Evolutionary conservation across 2,329 filamentous ascomycete species (phyloP), one percentile per base, ranked within the genome.

Genomic region (Neopestalotiopsis sp.): DNA sequence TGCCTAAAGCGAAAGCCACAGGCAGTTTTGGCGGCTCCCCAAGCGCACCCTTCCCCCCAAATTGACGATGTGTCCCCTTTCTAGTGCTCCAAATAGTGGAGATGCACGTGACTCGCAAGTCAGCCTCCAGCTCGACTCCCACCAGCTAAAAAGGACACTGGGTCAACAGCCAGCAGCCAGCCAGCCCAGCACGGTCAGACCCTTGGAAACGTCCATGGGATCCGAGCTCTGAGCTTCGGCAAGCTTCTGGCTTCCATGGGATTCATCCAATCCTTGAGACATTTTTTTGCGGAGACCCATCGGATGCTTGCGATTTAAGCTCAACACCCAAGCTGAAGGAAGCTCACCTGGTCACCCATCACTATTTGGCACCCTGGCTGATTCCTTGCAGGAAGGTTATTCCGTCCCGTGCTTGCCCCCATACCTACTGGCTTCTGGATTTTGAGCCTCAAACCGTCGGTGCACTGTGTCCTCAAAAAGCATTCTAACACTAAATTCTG

Each of bases 31-130:
- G 24, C 57, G 57, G 17, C 30, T 28, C 24, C 57, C 24, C 24
- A 28, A 28, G 24, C 24, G 24, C 24, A 28, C 24, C 57, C 30
- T n/a, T 20, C 13, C 45, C 45, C 45, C 45, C 45, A 52, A 64
- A 64, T 64, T 64, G 61, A 64, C 61, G 38, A 64, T 64, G 61
- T 64, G 61, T 64, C 61, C 61, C 61, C 61, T 64, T 64, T 64
- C 40, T 38, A 14, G 32, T 61, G 59, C 45, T 52, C 45, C 28
- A 61, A 34, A 34, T 34, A 61, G 59, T 61, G 59, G 59, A 13
- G 59, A 20, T 30, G 28, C 59, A 61, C 59, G 59, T 61, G 59
- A 61, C 59, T 10, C 30, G 20, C 13, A 5, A 59, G 24, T 32
- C 56, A 28, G 56, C 20, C 20, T 28, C 56, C 30, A 24, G 17